A percentile compares a stretch with the other conserved stretches of the same genome.
phyloP scores from a whole-genome alignment of 768 basidiomycete genomes.

The Macrocybe gigantea region DNA sequence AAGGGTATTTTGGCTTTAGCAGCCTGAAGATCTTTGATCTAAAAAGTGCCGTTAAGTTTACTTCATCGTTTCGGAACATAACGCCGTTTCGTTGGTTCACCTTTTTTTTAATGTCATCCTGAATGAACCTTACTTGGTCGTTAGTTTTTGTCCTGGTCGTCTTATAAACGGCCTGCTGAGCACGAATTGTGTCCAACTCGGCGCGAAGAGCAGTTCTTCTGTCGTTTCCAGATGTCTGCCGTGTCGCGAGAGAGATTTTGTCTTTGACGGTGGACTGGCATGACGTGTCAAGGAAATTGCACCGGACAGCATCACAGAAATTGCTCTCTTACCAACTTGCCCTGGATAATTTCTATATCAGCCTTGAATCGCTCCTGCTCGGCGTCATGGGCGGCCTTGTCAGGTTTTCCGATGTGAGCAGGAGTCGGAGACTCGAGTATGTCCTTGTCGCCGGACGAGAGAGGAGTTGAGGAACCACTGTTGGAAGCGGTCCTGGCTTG shows the following conservation, averaged over 20 bases:
- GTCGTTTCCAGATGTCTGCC: conserved; percentile 64
- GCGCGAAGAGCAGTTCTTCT: conserved; percentile 64
- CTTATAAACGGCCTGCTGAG: conserved; percentile 76
- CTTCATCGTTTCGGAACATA: conserved; percentile 1
- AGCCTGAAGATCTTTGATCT: conserved; percentile 87
- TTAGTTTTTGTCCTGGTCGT: conserved; percentile 58
- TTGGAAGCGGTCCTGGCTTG: conserved; percentile 51
- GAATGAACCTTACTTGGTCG: conserved; percentile 73
- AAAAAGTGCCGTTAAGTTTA: conserved; percentile 3
- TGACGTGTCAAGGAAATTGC: conserved; percentile 7
- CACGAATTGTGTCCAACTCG: conserved; percentile 77
- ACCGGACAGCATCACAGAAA: conserved; percentile 22
- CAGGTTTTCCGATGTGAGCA: conserved; percentile 58
- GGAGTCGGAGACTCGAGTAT: conserved; percentile 30
- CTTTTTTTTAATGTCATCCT: conserved; percentile 81
- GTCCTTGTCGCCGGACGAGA: conserved; percentile 38
- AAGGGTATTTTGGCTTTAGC: conserved; percentile 72
- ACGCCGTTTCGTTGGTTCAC: conserved; percentile 27
- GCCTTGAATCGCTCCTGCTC: conserved; percentile 81
- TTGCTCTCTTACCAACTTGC: conserved; percentile 51
- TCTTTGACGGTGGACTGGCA: conserved; percentile 63
- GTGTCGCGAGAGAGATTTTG: conserved; percentile 63
- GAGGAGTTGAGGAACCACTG: conserved; percentile 44
- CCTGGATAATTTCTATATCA: conserved; percentile 80
- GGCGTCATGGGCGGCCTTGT: conserved; percentile 77